phyloP scores from a whole-genome alignment of 306 rosid genomes.

The Cercis canadensis region DNA sequence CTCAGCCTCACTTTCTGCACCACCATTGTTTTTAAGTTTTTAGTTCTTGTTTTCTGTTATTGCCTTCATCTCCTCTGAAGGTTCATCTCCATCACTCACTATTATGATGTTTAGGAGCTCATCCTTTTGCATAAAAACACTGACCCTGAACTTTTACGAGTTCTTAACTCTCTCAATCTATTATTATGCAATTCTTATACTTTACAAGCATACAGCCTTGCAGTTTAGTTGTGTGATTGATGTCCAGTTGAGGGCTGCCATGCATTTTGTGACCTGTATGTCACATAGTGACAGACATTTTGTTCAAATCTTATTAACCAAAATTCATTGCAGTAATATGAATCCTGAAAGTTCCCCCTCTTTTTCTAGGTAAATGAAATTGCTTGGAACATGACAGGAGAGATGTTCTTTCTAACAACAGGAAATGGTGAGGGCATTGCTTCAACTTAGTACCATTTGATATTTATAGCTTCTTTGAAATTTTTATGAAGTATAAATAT shows the following conservation, averaged over 20 bases:
- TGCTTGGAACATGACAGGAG: slow-evolving; percentile 97
- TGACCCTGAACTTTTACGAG: slow-evolving; percentile 12
- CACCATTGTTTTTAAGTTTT: slow-evolving; percentile 20
- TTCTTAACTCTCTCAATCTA: slow-evolving; percentile 1
- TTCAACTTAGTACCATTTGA: neutral
- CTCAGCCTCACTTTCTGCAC: neutral
- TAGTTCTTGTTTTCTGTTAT: slow-evolving; percentile 1
- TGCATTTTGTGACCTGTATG: neutral
- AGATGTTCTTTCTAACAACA: slow-evolving; percentile 88
- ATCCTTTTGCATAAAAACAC: slow-evolving; percentile 16
- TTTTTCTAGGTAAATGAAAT: slow-evolving; percentile 85
- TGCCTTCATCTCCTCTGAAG: neutral
- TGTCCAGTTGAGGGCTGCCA: neutral
- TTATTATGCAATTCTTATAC: slow-evolving; percentile 10
- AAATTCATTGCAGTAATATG: slow-evolving; percentile 4
- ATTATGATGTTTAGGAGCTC: slow-evolving; percentile 29
- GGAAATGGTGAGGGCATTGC: slow-evolving; percentile 77
- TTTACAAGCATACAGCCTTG: neutral
- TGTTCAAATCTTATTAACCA: neutral
- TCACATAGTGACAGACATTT: slow-evolving; percentile 17
- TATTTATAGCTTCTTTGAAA: neutral
- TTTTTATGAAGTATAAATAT: slow-evolving; percentile 19
- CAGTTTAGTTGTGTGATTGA: slow-evolving; percentile 29
- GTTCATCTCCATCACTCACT: slow-evolving; percentile 17
- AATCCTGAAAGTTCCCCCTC: slow-evolving; percentile 13